Conservation (phyloP, 108 stramenopile species). For the Fragilaria crotonensis region DNA sequence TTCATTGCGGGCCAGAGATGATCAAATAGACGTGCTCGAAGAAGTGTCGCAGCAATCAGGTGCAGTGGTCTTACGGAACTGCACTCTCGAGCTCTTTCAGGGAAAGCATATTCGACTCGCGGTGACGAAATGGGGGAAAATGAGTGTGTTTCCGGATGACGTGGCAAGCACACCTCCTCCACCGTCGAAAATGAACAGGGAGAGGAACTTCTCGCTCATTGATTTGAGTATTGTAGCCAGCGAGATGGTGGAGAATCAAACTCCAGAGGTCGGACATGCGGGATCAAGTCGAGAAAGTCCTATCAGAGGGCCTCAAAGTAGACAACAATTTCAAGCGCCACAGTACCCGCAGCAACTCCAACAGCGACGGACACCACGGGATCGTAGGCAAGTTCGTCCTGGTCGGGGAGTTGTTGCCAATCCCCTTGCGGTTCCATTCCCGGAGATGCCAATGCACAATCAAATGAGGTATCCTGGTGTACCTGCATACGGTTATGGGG, state of each 20-base stretch:
- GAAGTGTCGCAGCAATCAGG: constrained; percentile 43
- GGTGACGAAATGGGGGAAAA: constrained; percentile 85
- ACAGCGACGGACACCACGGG: neutral
- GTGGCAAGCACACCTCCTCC: constrained; percentile 74
- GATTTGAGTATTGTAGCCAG: constrained; percentile 31
- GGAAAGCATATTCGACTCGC: constrained; percentile 71
- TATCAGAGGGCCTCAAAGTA: neutral
- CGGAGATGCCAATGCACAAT: neutral
- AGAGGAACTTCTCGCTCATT: constrained; percentile 63
- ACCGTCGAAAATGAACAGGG: constrained; percentile 57
- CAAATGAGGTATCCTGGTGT: constrained; percentile 4
- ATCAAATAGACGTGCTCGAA: constrained; percentile 69
- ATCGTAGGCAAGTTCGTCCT: neutral
- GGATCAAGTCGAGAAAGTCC: neutral
- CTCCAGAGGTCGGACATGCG: neutral
- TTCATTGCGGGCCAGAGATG: constrained; percentile 74
- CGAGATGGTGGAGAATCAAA: neutral
- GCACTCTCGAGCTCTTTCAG: constrained; percentile 72
- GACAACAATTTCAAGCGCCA: neutral
- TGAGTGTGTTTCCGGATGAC: constrained; percentile 63
- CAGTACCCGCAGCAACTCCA: neutral
- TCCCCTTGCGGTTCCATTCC: neutral
- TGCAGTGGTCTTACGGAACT: constrained; percentile 73
- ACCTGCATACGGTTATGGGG: neutral
- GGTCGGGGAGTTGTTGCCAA: neutral